A percentile compares a stretch with the other conserved stretches of the same genome.
Evolutionary conservation across 129 eudicot genomes (phyloP).

Genomic region (Ambrosia artemisiifolia): DNA sequence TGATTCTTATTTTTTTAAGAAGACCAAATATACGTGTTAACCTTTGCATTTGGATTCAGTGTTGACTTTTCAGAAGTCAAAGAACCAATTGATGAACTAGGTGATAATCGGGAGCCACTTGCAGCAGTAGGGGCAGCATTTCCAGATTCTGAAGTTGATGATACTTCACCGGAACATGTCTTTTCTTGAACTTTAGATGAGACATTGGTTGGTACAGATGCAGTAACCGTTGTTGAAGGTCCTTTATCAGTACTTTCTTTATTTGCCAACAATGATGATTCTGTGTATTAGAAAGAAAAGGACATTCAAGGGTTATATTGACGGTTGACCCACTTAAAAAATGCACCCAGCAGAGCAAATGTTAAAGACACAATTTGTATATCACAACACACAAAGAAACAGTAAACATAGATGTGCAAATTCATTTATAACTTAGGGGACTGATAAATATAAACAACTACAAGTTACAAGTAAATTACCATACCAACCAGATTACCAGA

Average conservation of each 20-base stretch:
- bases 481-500: neutral
- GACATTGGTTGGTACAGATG: conserved; percentile 46
- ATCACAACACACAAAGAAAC: conserved; percentile 4
- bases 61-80: conserved; percentile 82
- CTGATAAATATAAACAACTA: neutral
- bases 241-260: conserved; percentile 49
- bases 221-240: conserved; percentile 48
- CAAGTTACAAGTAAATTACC: neutral
- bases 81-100: conserved; percentile 86
- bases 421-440: neutral
- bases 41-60: conserved; percentile 95
- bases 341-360: neutral
- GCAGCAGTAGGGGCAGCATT: conserved; percentile 54
- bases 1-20: neutral
- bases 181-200: conserved; percentile 51
- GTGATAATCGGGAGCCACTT: conserved; percentile 59
- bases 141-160: conserved; percentile 64
- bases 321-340: neutral
- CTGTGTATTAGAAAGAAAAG: conserved; percentile 13
- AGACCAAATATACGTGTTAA: neutral
- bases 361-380: neutral
- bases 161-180: conserved; percentile 30
- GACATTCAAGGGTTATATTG: neutral
- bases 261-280: conserved; percentile 35
- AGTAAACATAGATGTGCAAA: conserved; percentile 2